Evolutionary conservation across 2,329 filamentous ascomycete species (phyloP).

Genomic region (Fusarium coicis): DNA sequence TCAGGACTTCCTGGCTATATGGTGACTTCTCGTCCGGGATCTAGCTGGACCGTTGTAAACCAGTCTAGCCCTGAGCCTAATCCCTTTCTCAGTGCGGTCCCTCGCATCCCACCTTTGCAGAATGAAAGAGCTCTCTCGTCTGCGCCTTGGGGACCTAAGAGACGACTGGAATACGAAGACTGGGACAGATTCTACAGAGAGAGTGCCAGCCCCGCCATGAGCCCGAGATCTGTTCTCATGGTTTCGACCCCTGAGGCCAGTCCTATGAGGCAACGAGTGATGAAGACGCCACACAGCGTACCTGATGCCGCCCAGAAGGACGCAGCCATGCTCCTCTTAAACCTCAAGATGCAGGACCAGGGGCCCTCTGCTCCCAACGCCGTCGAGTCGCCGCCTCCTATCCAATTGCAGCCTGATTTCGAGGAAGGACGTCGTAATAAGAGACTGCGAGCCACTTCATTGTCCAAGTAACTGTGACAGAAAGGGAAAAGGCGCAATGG

Average conservation of each 20-base stretch:
- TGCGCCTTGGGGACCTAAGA: constrained; percentile 34
- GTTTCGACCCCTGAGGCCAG: constrained; percentile 33
- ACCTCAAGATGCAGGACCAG: constrained; percentile 28
- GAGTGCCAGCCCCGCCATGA: constrained; percentile 37
- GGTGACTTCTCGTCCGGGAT: constrained; percentile 39
- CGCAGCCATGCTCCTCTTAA: constrained; percentile 41
- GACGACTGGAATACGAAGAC: constrained; percentile 37
- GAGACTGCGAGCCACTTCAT: constrained; percentile 34
- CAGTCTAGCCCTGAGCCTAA: constrained; percentile 35
- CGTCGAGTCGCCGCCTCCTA: neutral
- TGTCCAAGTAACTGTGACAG: constrained; percentile 6
- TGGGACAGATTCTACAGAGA: constrained; percentile 29
- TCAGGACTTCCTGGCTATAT: constrained; percentile 43
- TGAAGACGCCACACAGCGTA: neutral
- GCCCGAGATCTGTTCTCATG: constrained; percentile 20
- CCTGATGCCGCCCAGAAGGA: constrained; percentile 31
- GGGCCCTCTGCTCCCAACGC: neutral
- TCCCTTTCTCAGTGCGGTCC: constrained; percentile 39
- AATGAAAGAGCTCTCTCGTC: constrained; percentile 7
- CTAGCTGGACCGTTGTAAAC: constrained; percentile 34
- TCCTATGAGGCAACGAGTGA: constrained; percentile 15
- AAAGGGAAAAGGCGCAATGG: neutral
- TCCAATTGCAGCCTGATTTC: neutral
- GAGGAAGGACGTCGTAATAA: constrained; percentile 37
- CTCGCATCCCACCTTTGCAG: constrained; percentile 28